Evolutionary conservation across 192 early-diverging fungal genomes (phyloP).

Genomic region (Backusella parvicylindrica): DNA sequence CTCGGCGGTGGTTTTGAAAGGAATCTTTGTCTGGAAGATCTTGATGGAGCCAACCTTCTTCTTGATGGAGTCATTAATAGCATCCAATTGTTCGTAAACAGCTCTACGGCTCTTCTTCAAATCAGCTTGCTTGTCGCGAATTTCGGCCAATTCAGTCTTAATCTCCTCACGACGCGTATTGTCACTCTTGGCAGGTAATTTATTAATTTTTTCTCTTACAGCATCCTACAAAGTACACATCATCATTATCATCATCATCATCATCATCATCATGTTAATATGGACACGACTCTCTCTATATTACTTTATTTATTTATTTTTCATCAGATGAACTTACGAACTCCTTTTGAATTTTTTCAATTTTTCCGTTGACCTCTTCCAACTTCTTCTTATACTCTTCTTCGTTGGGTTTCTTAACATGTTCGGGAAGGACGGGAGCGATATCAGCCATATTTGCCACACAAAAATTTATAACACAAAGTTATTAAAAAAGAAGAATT

Average conservation of each 20-base stretch:
- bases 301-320: not conserved
- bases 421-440: conserved; percentile 16
- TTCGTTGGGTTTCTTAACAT: conserved; percentile 31
- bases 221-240: conserved; percentile 44
- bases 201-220: conserved; percentile 53
- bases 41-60: conserved; percentile 64
- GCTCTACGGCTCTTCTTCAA: conserved; percentile 65
- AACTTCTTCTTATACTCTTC: conserved; percentile 22
- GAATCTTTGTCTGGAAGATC: conserved; percentile 70
- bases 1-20: conserved; percentile 77
- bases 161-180: conserved; percentile 59
- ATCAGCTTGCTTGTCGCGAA: conserved; percentile 70
- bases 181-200: conserved; percentile 51
- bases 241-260: not conserved
- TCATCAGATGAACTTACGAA: conserved; percentile 19
- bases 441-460: conserved; percentile 20
- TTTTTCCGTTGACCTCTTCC: conserved; percentile 6
- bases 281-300: not conserved
- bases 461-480: too few species aligned
- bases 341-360: conserved; percentile 31
- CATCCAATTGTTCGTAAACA: conserved; percentile 69
- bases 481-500: too few species aligned
- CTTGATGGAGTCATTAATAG: conserved; percentile 68
- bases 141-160: conserved; percentile 54
- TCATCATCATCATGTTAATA: not conserved